Evolutionary conservation across 495 filamentous ascomycete genomes (phyloP), one percentile per base, ranked within the genome.

Genomic region (Neurospora sp.): DNA sequence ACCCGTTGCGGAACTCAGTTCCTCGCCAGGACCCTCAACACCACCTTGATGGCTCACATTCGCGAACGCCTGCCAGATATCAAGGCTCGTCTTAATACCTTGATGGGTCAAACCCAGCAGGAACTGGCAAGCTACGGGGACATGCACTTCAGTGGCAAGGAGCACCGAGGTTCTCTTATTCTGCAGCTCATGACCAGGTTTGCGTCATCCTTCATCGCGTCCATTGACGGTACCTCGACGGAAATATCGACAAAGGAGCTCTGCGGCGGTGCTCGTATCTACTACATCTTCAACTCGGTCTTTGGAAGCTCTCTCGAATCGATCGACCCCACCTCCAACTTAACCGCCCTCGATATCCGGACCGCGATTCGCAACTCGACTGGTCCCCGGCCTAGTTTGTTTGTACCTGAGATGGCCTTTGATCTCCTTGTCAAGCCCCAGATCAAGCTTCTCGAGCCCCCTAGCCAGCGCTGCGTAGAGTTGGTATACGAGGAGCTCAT

Each of bases 261-360:
- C 5, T 97, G 96, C 78, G 96, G 96, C 76, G 96, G 96, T 73
- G 96, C 96, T 21, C 89, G 96, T 34, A 98, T 99, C 74, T 99
- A 99, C 83, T 99, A 99, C 82, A 98, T 99, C 71, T 99, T 99
- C 86, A 99, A 99, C 82, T 97, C 95, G 45, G 96, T 99, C 17
- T 99, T 98, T 82, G 96, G 96, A 69, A 97, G 96, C 82, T 97
- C 95, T 11, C 84, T 99, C 34, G 96, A 98, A 81, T 92, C 93
- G 8, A 97, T 99, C 74, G 94, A 98, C 77, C 96, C 96, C 7
- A 98, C 94, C 1, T 91, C 90, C 24, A 98, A 98, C 79, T 89
- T 99, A 75, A 96, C 94, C 17, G 92, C 94, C 15, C 90, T 94
- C n/a, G 96, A 99, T 78, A 99, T 99, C 73, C 90, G 96, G 78